Percentiles rank a stretch among this genome's conserved stretches.
Conservation (phyloP, 345 rosid species). For the Dovyalis caffra region DNA sequence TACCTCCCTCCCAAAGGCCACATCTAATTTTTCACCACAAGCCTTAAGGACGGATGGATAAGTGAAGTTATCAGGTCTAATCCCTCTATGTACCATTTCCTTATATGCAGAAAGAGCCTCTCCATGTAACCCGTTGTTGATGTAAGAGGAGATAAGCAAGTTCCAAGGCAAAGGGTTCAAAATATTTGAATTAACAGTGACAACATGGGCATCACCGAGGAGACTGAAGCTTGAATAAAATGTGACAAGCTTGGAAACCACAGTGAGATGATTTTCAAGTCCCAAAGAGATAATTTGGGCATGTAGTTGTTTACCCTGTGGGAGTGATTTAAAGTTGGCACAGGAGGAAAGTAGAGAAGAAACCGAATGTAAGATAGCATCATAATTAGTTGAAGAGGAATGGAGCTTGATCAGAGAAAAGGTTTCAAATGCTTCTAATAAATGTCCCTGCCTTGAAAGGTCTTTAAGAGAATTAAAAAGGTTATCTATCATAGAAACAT, state of each 20-base stretch:
- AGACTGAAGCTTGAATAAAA: constrained; percentile 55
- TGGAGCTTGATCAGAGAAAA: constrained; percentile 39
- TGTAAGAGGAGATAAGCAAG: constrained; percentile 53
- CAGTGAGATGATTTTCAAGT: constrained; percentile 43
- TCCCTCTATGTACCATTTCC: constrained; percentile 52
- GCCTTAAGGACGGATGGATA: constrained; percentile 80
- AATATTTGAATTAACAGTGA: constrained; percentile 39
- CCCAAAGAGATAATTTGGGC: constrained; percentile 47
- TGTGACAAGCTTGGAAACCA: constrained; percentile 62
- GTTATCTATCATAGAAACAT: constrained; percentile 44
- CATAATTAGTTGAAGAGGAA: constrained; percentile 24
- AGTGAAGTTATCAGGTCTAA: constrained; percentile 67
- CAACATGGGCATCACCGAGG: constrained; percentile 34
- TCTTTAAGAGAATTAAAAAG: constrained; percentile 42
- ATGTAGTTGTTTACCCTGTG: constrained; percentile 59
- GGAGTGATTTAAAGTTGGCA: constrained; percentile 30
- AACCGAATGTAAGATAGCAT: constrained; percentile 31
- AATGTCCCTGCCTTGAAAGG: constrained; percentile 37
- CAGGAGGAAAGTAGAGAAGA: constrained; percentile 51
- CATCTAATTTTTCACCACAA: constrained; percentile 58
- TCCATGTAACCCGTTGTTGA: constrained; percentile 36
- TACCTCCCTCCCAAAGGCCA: constrained; percentile 51
- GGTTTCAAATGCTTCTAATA: constrained; percentile 40
- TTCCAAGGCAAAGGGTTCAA: constrained; percentile 68
- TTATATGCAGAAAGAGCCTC: constrained; percentile 52